Percentiles rank a stretch among this genome's conserved stretches.
Evolutionary conservation across 805 yeast species (phyloP).

Genomic region (Sugiyamaella marilandica): DNA sequence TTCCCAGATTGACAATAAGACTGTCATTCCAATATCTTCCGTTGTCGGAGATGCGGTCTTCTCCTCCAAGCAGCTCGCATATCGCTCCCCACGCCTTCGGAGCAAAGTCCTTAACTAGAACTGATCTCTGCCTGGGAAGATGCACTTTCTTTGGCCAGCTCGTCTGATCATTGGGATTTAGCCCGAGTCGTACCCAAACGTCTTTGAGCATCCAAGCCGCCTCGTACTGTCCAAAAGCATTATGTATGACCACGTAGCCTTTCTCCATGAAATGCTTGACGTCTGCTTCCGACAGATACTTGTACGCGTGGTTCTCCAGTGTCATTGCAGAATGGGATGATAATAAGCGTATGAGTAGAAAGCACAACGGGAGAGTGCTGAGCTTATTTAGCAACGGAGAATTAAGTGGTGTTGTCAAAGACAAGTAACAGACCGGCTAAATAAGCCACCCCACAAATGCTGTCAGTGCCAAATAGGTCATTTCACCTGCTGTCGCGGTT

Average conservation of each 20-base stretch:
- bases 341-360: no score
- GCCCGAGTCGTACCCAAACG: conserved; percentile 15
- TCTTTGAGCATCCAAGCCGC: conserved; percentile 15
- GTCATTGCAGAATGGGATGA: not conserved
- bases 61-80: conserved; percentile 12
- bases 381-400: no score
- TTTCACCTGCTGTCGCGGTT: no score
- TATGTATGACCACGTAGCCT: conserved; percentile 10
- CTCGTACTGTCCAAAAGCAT: conserved; percentile 9
- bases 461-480: not conserved
- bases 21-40: conserved; percentile 12
- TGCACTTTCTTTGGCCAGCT: conserved; percentile 8
- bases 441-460: not conserved
- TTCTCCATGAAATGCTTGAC: conserved; percentile 10
- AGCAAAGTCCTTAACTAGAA: conserved; percentile 12
- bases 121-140: conserved; percentile 9
- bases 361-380: no score
- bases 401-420: no score
- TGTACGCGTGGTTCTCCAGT: not conserved
- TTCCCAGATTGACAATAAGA: conserved; percentile 10
- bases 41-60: conserved; percentile 4
- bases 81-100: conserved; percentile 14
- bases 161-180: conserved; percentile 9
- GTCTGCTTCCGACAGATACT: conserved; percentile 5
- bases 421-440: no score